These are phyloP conservation scores for Diplotaxis tenuifolia DNA, from an alignment of 345 rosid species.

Conservation along the genomic window DNA sequence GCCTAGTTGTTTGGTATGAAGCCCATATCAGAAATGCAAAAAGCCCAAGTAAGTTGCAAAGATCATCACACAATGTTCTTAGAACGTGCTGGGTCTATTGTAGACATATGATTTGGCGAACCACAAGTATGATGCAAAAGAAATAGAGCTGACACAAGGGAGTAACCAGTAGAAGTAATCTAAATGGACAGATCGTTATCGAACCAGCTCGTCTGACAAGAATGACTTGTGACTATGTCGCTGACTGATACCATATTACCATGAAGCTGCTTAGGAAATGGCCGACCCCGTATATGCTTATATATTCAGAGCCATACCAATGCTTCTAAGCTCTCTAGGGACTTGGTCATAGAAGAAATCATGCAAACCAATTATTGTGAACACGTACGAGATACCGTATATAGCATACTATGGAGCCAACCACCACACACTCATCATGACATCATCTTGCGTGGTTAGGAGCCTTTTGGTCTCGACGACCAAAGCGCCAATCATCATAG, in stretches of 20 bases:
- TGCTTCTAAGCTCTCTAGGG: not conserved
- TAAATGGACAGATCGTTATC: conserved; percentile 48
- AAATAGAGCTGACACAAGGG: conserved; percentile 19
- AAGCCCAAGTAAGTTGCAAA: not conserved
- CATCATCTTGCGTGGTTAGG: conserved; percentile 29
- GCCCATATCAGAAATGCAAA: not conserved
- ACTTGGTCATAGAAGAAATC: not conserved
- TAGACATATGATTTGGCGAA: conserved; percentile 45
- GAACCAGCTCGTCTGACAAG: conserved; percentile 47
- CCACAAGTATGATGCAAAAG: conserved; percentile 27
- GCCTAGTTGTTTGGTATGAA: not conserved
- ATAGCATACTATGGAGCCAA: conserved; percentile 36
- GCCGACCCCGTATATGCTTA: conserved; percentile 31
- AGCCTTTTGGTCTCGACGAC: conserved; percentile 43
- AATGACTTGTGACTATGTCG: conserved; percentile 39
- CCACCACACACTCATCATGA: conserved; percentile 40
- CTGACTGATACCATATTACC: conserved; percentile 38
- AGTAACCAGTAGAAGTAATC: conserved; percentile 56
- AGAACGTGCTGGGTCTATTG: not conserved
- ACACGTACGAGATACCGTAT: conserved; percentile 29
- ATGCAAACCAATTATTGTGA: conserved; percentile 3
- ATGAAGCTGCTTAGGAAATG: conserved; percentile 41
- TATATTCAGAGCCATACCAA: not conserved
- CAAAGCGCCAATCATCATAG: conserved; percentile 39
- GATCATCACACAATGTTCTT: not conserved